These are phyloP conservation scores for Tilletia setariae DNA, from an alignment of 1,284 basidiomycete species.

Conservation along the genomic window DNA sequence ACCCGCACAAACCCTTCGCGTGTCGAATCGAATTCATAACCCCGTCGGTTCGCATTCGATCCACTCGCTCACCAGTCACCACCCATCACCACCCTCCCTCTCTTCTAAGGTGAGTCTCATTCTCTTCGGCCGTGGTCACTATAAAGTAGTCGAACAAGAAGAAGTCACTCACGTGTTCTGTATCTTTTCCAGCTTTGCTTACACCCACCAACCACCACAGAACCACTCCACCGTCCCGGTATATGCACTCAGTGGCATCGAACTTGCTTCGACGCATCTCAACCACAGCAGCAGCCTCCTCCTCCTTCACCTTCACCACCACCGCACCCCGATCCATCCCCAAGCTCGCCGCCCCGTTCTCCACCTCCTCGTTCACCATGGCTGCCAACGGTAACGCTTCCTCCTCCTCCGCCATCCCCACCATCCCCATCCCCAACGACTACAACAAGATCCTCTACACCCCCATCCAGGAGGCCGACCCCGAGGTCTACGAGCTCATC, in stretches of 20 bases:
- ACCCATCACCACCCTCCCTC: neutral
- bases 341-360: neutral
- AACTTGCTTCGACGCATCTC: slow-evolving; percentile 1
- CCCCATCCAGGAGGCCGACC: slow-evolving; percentile 82
- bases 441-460: slow-evolving; percentile 90
- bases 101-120: neutral
- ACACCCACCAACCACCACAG: neutral
- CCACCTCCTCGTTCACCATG: neutral
- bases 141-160: no score
- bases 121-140: no score
- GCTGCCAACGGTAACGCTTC: neutral
- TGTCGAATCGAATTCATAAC: no score
- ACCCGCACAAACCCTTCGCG: no score
- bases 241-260: slow-evolving; percentile 10
- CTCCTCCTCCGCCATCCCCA: slow-evolving; percentile 17
- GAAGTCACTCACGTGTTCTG: no score
- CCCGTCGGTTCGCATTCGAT: neutral
- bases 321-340: neutral
- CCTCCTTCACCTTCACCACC: neutral
- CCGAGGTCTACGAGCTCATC: slow-evolving; percentile 92
- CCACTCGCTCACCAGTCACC: neutral
- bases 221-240: neutral
- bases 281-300: neutral
- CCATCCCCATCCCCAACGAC: slow-evolving; percentile 11
- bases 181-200: neutral